Evolutionary conservation across 2,329 filamentous ascomycete genomes (phyloP).

Genomic region (Magnaporthales sp.): DNA sequence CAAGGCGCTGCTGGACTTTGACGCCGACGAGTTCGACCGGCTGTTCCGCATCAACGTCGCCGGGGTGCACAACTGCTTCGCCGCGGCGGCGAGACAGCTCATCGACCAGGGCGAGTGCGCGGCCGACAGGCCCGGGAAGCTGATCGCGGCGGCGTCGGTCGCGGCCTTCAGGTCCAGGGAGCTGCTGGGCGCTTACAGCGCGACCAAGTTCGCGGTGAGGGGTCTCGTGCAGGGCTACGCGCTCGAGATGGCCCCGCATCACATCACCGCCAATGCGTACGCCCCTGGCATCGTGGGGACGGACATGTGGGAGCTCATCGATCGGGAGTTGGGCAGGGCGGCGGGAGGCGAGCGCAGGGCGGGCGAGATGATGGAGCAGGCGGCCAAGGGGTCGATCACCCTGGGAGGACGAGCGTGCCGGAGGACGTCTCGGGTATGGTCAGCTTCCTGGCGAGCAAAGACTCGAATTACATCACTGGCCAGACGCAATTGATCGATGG

Average conservation of each 20-base stretch:
- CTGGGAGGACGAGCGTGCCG: constrained; percentile 49
- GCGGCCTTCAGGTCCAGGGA: constrained; percentile 52
- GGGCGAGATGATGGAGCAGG: constrained; percentile 39
- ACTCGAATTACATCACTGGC: constrained; percentile 57
- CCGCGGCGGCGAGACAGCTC: constrained; percentile 54
- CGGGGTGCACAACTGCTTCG: constrained; percentile 58
- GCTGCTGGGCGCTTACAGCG: constrained; percentile 52
- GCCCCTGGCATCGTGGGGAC: constrained; percentile 61
- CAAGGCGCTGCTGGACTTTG: constrained; percentile 44
- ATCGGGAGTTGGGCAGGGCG: constrained; percentile 46
- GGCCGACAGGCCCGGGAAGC: constrained; percentile 28
- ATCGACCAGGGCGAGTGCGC: constrained; percentile 44
- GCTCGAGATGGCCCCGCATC: constrained; percentile 54
- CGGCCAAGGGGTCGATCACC: constrained; percentile 42
- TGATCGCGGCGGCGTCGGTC: constrained; percentile 44
- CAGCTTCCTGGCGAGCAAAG: constrained; percentile 48
- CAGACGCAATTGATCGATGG: constrained; percentile 57
- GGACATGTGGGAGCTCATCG: constrained; percentile 61
- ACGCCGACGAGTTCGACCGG: constrained; percentile 43
- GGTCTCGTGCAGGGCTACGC: constrained; percentile 59
- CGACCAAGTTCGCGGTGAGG: constrained; percentile 58
- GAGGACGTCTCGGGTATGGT: constrained; percentile 56
- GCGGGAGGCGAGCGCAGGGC: constrained; percentile 28
- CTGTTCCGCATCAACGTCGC: constrained; percentile 59
- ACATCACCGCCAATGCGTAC: constrained; percentile 60